Evolutionary conservation across 1,284 basidiomycete species (phyloP), one percentile per base, ranked within the genome.

Genomic region (Microbotryum scabiosae): DNA sequence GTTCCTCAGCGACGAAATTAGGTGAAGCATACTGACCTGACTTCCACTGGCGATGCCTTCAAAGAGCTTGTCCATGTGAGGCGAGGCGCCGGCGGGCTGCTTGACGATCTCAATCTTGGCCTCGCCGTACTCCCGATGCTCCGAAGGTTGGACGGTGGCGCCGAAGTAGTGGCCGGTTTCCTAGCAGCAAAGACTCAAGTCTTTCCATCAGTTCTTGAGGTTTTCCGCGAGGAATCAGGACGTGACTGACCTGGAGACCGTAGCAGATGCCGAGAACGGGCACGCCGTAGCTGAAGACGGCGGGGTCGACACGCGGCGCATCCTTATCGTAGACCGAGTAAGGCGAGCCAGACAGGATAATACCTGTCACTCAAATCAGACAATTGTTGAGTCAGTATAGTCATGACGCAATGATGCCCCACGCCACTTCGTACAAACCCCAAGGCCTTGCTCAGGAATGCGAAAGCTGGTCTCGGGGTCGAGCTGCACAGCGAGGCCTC

Each of bases 181-280:
- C 86, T 92, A 14, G 45, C 12, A 30, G 54, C 7, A 12, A 44
- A 48, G 10, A 49, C 20, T 18, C 28, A 14, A 7, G 18, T 23
- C n/a, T n/a, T 32, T 28, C 26, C 9, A 16, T 51, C 26, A 51
- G 51, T 21, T 36, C 23, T 8, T 7, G 36, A 6, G 16, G 12
- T 5, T 12, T 16, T 18, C 36, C 36, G 16, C 36, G 16, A 41
- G 14, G 36, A 41, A 16, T 12, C 16, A 7, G 21, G 47, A 23
- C 12, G 14, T 21, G 47, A 75, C 78, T 59, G 60, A 87, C 88
- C 80, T 94, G 90, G n/a, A 98, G 81, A 32, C 96, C 96, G 77
- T 98, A 98, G 76, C 96, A 99, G 65, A 98, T 97, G 52, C 96
- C 96, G 20, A 99, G 81, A 58, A 98, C 85, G 21, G 96, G 94